A percentile compares a stretch with the other conserved stretches of the same genome.
Conservation (phyloP, 768 basidiomycete genomes). For the Auriculariales sp. region DNA sequence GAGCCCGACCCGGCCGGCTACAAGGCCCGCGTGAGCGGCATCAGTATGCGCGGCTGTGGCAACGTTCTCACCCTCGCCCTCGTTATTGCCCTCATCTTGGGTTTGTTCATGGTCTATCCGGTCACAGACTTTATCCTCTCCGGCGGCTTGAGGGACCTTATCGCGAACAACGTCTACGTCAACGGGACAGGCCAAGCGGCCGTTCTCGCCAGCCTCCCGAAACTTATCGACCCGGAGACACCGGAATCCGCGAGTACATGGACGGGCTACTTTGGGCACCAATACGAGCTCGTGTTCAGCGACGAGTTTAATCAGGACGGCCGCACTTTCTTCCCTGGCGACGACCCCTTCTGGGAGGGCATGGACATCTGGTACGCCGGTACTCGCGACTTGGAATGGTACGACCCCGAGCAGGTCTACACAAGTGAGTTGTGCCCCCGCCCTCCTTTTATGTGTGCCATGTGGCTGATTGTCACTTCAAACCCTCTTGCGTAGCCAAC, state of each 20-base stretch:
- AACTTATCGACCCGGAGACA: constrained; percentile 57
- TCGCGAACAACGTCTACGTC: constrained; percentile 33
- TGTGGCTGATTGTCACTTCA: too few relatives aligned
- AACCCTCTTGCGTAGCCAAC: constrained; percentile 45
- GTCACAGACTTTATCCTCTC: not conserved
- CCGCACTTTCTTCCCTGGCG: constrained; percentile 53
- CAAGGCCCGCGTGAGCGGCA: not conserved
- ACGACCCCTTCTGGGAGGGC: constrained; percentile 61
- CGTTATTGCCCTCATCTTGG: not conserved
- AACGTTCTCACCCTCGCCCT: not conserved
- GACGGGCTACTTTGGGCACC: constrained; percentile 56
- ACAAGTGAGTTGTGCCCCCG: too few relatives aligned
- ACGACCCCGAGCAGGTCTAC: constrained; percentile 51
- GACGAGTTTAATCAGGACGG: constrained; percentile 75
- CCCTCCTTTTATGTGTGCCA: too few relatives aligned
- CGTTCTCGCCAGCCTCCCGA: constrained; percentile 35
- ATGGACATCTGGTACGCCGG: constrained; percentile 59
- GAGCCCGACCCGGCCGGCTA: not conserved
- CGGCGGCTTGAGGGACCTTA: not conserved
- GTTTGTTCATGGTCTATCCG: not conserved
- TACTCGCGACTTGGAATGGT: constrained; percentile 64
- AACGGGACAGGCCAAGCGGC: constrained; percentile 61
- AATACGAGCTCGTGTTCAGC: constrained; percentile 60
- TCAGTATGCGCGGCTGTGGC: not conserved
- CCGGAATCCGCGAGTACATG: constrained; percentile 41